Evolutionary conservation across 768 basidiomycete species (phyloP), one percentile per base, ranked within the genome.

Genomic region (Serendipita sp.): DNA sequence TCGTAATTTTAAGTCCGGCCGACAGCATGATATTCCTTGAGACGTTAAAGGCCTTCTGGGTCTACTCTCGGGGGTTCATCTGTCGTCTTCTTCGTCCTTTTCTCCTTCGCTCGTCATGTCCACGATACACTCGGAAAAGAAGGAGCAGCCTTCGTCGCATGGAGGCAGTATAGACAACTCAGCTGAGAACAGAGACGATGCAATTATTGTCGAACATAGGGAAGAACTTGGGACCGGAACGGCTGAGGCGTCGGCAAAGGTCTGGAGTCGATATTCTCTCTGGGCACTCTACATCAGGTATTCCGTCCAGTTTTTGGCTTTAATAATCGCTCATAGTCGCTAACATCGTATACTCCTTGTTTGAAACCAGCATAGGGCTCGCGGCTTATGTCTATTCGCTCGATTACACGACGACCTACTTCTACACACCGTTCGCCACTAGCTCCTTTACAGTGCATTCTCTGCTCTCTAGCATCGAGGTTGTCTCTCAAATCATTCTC

Each of bases 331-430:
- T 17, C 42, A 41, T 1, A 16, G 42, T 42, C 24, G 30, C 5
- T 38, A n/a, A n/a, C n/a, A n/a, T n/a, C n/a, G n/a, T n/a, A n/a
- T n/a, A n/a, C n/a, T n/a, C 9, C n/a, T 9, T 48, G 7, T 48
- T n/a, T 61, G 3, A 58, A 62, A 42, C 43, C 56, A 74, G 83
- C 60, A 71, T 88, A 63, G 85, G 76, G 14, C 78, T 86, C 0
- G 83, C 85, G 0, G 80, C 85, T 0, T 90, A 87, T 70, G 83
- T 88, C 62, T 90, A 88, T 71, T 86, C 86, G 0, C 76, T 90
- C 31, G 87, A 88, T 64, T 76, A 79, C 26, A 78, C 80, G 17
- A 88, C 86, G 3, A 88, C 86, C 2, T 83, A 75, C 66, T 78
- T 77, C 61, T 88, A 86, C 71, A 78, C 85, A 30, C 70, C 74